Base-by-base conservation (phyloP, 2,329 filamentous ascomycete genomes). In the Metarhizium robertsii region DNA sequence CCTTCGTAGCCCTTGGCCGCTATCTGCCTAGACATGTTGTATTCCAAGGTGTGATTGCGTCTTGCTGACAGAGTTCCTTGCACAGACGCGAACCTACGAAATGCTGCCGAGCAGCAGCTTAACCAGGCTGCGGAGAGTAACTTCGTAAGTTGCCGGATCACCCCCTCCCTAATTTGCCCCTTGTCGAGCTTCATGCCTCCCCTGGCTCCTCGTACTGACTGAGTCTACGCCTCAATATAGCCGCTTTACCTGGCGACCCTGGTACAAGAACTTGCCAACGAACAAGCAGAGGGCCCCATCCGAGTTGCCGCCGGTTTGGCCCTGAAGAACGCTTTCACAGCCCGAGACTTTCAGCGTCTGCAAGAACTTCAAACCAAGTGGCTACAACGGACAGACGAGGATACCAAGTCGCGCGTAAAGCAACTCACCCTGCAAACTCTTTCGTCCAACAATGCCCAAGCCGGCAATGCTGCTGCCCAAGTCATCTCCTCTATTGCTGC, bases 301-400 rank as follows among this genome's bases (percentile, higher is more conserved):
- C 88, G 94, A 80, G 88, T 90, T 64, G 92, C 94, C 64, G 94
- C 94, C 66, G 94, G 92, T 84, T 84, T 99, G 65, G 92, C 94
- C 64, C 80, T 99, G 68, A 99, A 99, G 78, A 99, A 99, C 80
- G 88, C 94, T 67, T 97, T 99, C 78, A 90, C 90, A 68, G 89
- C 92, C 67, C 88, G 94, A 79, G 94, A 99, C 74, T 86, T 86
- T 67, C 78, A 84, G 67, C 87, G 91, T 69, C 85, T 96, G 75
- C 87, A 89, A 69, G 88, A 95, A 71, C 84, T 97, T 57, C 94
- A 97, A 76, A 81, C 85, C 68, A 91, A 95, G 86, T 99, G 94
- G 94, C 78, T 94, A 60, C 83, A 86, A 70, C 85, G 88, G 69
- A 87, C 92, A 62, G 87, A 90, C 66, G 79, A 84, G 63, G 84